Evolutionary conservation across 306 rosid genomes (phyloP), one percentile per base, ranked within the genome.

Genomic region (Cucumis sativus): DNA sequence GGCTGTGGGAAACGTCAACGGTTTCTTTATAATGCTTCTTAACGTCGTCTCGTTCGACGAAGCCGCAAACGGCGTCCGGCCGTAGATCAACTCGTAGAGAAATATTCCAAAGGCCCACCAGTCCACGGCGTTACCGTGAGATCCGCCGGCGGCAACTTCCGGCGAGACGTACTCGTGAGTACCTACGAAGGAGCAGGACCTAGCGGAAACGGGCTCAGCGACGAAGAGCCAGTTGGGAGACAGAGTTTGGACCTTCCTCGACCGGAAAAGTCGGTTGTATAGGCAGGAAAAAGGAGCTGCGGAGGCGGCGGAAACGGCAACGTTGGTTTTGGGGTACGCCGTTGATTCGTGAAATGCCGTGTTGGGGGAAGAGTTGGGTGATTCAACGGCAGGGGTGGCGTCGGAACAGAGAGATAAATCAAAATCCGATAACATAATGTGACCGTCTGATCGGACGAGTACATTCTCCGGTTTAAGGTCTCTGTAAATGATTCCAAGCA

Each of bases 121-220:
- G 80, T 95, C 99, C 0, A 95, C 99, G 8, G 99, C 99, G 90
- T 92, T 95, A 4, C 99, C 99, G 82, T 95, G 99, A n/a, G 96
- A 88, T 65, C 91, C 74, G 1, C 99, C 99, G 28, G 98, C 87
- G 49, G 99, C 99, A 0, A 95, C 99, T 9, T 95, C 99, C 7
- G 99, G 99, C 0, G 99, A 86, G 8, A 95, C 98, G 82, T 95
- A 95, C 73, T 95, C 98, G 83, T 95, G 99, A 2, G 99, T 95
- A 17, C 99, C 99, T 0, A 95, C 99, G 62, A 95, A 95, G 2
- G 99, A 95, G 63, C 93, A 82, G 0, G 99, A 95, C 52, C 99
- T 78, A 1, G 99, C 99, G 0, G 81, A 75, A 0, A 92, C 97
- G 18, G 99, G 99, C 43, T 95, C 99, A 1, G 99, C 99, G 0